A percentile compares a stretch with the other conserved stretches of the same genome.
phyloP scores from a whole-genome alignment of 2,329 filamentous ascomycete species.

The Epichloe sylvatica region DNA sequence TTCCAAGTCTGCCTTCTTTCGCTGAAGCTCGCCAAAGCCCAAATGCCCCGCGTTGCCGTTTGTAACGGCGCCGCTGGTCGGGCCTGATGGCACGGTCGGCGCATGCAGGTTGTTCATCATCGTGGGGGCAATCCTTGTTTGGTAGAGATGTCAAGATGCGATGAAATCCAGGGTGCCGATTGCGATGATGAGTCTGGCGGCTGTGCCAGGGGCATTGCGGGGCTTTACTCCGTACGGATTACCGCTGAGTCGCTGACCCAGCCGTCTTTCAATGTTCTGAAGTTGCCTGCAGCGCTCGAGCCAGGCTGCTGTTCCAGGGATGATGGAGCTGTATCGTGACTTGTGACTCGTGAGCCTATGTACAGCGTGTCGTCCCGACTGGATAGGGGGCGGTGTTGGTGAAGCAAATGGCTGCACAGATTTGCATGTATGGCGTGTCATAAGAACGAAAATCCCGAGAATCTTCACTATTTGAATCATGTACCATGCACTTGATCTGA shows the following conservation, averaged over 20 bases:
- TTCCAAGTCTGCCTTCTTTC: constrained; percentile 73
- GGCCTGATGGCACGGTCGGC: constrained; percentile 56
- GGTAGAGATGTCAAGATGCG: background rate
- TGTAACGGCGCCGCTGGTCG: constrained; percentile 44
- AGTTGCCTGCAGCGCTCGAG: no score
- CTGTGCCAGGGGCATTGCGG: background rate
- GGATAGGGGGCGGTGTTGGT: no score
- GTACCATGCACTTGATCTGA: no score
- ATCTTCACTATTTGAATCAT: no score
- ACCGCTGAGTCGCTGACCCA: background rate
- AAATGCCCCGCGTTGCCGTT: constrained; percentile 51
- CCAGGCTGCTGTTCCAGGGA: no score
- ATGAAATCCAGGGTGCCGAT: background rate
- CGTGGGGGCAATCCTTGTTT: constrained; percentile 3
- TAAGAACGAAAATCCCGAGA: no score
- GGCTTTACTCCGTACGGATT: background rate
- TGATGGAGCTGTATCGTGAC: no score
- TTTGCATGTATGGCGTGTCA: no score
- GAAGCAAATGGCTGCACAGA: no score
- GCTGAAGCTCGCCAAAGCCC: constrained; percentile 66
- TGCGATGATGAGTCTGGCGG: background rate
- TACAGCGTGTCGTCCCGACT: no score
- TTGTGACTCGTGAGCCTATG: no score
- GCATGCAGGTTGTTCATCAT: constrained; percentile 48
- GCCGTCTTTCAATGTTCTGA: no score